Evolutionary conservation across 352 stramenopile genomes (phyloP).

Genomic region (Globisporangium canariense): DNA sequence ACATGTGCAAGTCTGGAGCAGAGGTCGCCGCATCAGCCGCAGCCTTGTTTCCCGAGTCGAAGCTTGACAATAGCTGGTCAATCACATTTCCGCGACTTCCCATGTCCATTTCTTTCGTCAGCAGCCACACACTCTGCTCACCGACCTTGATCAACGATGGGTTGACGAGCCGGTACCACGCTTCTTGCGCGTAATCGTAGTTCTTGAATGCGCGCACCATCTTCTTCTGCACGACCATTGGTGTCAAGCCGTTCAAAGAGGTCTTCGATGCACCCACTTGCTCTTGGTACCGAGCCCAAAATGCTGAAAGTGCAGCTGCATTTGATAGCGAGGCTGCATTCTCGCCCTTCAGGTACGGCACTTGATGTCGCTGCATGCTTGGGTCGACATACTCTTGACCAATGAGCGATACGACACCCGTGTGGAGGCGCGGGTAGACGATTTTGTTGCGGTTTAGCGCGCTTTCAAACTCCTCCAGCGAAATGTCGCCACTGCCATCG

Average conservation of each 20-base stretch:
- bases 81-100: constrained; percentile 65
- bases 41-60: constrained; percentile 28
- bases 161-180: constrained; percentile 80
- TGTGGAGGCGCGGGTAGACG: constrained; percentile 64
- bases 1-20: constrained; percentile 42
- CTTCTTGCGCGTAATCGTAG: constrained; percentile 86
- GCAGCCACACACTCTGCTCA: constrained; percentile 67
- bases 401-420: constrained; percentile 58
- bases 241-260: constrained; percentile 55
- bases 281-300: constrained; percentile 73
- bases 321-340: constrained; percentile 44
- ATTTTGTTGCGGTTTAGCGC: constrained; percentile 68
- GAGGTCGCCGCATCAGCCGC: neutral
- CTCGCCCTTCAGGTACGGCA: constrained; percentile 55
- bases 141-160: constrained; percentile 61
- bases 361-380: constrained; percentile 55
- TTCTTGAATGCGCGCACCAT: constrained; percentile 85
- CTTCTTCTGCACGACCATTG: constrained; percentile 75
- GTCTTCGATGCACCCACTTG: constrained; percentile 55
- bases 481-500: constrained; percentile 80
- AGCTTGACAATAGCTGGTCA: constrained; percentile 71
- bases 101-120: constrained; percentile 84
- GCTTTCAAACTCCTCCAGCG: constrained; percentile 78
- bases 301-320: constrained; percentile 47
- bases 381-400: constrained; percentile 76